Evolutionary conservation across 2,329 filamentous ascomycete genomes (phyloP), one percentile per base, ranked within the genome.

Genomic region (Ceratocystis eucalypticola): DNA sequence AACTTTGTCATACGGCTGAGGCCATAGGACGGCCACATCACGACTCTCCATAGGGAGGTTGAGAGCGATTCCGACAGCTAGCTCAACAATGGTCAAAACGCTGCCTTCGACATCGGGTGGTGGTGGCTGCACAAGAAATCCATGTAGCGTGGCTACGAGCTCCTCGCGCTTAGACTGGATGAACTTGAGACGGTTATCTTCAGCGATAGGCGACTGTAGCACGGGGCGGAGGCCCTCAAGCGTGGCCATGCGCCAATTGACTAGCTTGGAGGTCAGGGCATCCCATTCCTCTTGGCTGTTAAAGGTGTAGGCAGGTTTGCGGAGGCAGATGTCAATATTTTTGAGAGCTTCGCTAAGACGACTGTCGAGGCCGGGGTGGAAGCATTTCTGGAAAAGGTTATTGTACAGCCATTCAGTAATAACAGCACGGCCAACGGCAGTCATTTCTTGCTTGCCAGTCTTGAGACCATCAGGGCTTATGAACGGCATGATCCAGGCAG

Each of bases 401-500:
- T 96, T 90, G 28, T 93, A 86, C 5, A 99, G 78, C 91, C 93
- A 99, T 68, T 87, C 84, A 33, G 89, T 89, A 71, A 99, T 91
- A 70, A 92, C 85, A 12, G 93, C 91, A 65, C 93, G 85, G 17
- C 94, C 94, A 28, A 96, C 88, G 4, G 92, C 92, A 5, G 91
- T 97, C 94, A 99, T 99, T 76, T 99, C 94, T 75, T 96, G 92
- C 73, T 92, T 96, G 69, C 92, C 94, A 8, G 88, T 91, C 71
- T 87, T 84, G 65, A 95, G 81, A 0, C 91, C 93, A 71, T 96
- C 92, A 64, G 88, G 81, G 74, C 93, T 96, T 70, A 96, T 89
- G 65, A 86, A 89, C 28, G 81, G 82, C 65, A 85, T 82, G 57
- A 99, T 80, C 91, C 91, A 97, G 5, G 80, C 74, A 0, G 94